Base-by-base conservation (phyloP, 371 early-diverging fungal species). In the Gilbertella persicaria region DNA sequence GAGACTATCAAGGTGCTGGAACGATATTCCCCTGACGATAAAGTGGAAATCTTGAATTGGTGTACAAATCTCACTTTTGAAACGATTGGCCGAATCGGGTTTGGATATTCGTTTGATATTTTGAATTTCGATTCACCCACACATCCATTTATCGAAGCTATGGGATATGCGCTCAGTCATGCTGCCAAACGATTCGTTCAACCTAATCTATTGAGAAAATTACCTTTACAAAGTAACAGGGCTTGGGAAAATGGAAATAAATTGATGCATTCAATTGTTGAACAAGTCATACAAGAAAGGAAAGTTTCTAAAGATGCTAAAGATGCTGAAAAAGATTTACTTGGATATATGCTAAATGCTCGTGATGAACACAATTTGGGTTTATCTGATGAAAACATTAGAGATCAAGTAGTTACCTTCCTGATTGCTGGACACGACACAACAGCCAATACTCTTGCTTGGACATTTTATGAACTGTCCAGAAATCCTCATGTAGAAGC, bases 311-410 rank as follows among this genome's bases (percentile, higher is more conserved):
- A 62, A 17, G 65, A 77, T 50, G 67, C 73, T 2, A 56, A 52
- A 0, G 46, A 71, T 39, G 42, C 30, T 17, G 25, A 47, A 17
- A 55, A 47, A 21, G 82, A 84, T 53, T 40, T 84, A 17, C 52
- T 82, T 14, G 82, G 73, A 14, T 82, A 62, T 41, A 84, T 84
- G 84, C 42, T 84, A 44, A 78, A 70, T 29, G 82, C 75, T 0
- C 52, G 64, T 10, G 78, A 68, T 37, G 66, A 67, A 23, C 59
- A 75, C 13, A 56, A 65, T 20, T 62, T 64, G 19, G 63, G 67
- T 33, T 42, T 83, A n/a, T 42, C 61, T 2, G 78, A 82, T 45
- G 67, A 66, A 29, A 63, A 80, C 16, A 82, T 82, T 44, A 73
- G 82, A 40, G 79, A 82, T 51, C 78, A 83, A 57, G 80, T 82